Evolutionary conservation across 2,329 filamentous ascomycete genomes (phyloP), one percentile per base, ranked within the genome.

Genomic region (Arthrobotrys pseudoclavata): DNA sequence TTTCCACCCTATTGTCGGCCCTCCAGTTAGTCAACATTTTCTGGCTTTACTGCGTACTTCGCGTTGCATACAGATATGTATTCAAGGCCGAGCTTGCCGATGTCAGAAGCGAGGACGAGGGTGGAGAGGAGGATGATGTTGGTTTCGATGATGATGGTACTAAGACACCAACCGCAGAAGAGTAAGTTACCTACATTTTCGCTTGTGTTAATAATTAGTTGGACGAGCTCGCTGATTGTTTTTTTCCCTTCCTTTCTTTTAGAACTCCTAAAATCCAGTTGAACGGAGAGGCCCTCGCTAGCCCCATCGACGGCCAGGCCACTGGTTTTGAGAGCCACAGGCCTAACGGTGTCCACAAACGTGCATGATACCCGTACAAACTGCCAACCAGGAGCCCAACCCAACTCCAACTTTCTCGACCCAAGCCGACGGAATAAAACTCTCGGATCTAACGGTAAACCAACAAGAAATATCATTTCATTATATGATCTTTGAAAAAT

Each of bases 21-120:
- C 86, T 95, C 37, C 92, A 95, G 84, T 88, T 89, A 0, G 86
- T 95, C 66, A 95, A 95, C 83, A 83, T 94, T 9, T 93, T 94
- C 85, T 95, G 92, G 92, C 88, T 94, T 74, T 92, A 90, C 84
- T 89, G 91, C 84, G 93, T 95, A 81, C 83, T 91, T 75, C 87
- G 91, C 79, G 93, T 94, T 79, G 90, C 91, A 55, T 92, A 90
- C 81, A 87, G 91, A 75, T 91, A 92, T 80, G 85, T 91, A 26
- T 48, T 87, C 87, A 81, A 87, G 88, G 64, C 86, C 87, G 20
- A 87, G 87, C 37, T 78, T 3, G 88, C 90, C 62, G 92, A 94
- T 82, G 92, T 93, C 79, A 87, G 92, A 79, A 93, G 91, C 77
- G 91, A 92, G 20, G 89, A 91, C 81, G 90, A 91, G 55, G 89